These are phyloP conservation scores for Candida nanaspora DNA, from an alignment of 805 yeast species.

Conservation along the genomic window DNA sequence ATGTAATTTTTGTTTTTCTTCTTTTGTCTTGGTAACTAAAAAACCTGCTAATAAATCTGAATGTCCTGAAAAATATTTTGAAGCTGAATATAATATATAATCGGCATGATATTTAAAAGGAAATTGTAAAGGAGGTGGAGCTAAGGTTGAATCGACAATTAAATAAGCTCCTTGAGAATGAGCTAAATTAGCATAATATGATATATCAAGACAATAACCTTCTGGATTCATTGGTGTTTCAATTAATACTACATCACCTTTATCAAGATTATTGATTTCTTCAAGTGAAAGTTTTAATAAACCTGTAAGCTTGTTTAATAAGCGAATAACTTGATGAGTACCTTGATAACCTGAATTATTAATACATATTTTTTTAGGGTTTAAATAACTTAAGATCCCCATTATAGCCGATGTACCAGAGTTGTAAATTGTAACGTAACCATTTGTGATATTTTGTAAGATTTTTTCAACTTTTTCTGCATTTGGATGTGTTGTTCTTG, in stretches of 20 bases:
- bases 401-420: conserved; percentile 46
- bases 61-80: conserved; percentile 51
- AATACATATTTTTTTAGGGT: conserved; percentile 37
- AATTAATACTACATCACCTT: conserved; percentile 39
- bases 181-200: conserved; percentile 34
- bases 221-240: conserved; percentile 53
- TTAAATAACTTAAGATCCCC: conserved; percentile 40
- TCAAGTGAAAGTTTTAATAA: conserved; percentile 29
- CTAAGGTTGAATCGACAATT: conserved; percentile 47
- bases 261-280: conserved; percentile 25
- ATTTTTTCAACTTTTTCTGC: conserved; percentile 39
- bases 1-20: conserved; percentile 27
- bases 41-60: conserved; percentile 48
- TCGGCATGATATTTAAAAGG: conserved; percentile 48
- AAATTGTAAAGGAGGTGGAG: conserved; percentile 49
- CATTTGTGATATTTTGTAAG: conserved; percentile 37
- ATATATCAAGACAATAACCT: conserved; percentile 36
- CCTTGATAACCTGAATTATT: conserved; percentile 46
- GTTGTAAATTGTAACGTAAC: conserved; percentile 38
- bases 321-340: conserved; percentile 38
- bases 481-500: conserved; percentile 40
- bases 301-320: conserved; percentile 36
- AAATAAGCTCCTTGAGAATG: conserved; percentile 36
- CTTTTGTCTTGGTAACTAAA: conserved; percentile 32
- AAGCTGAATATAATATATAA: conserved; percentile 46